Conservation (phyloP, 495 filamentous ascomycete genomes). For the Neurospora sp. region DNA sequence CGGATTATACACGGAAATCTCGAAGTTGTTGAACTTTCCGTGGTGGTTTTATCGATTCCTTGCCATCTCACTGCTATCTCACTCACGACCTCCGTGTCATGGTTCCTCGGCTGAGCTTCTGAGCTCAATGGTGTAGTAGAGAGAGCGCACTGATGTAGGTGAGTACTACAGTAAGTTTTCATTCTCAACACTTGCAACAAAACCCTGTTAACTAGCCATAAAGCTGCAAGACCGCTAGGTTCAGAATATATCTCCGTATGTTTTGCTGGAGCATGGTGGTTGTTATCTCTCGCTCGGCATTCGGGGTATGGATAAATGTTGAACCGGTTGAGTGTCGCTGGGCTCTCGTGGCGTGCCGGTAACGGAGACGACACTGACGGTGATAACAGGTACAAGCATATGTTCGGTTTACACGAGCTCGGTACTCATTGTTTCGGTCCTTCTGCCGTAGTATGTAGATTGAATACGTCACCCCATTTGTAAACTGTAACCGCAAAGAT, state of each 20-base stretch:
- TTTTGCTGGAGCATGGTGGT: neutral
- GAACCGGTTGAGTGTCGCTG: neutral
- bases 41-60: no score
- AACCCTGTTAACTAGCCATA: no score
- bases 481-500: neutral
- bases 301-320: neutral
- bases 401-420: neutral
- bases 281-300: neutral
- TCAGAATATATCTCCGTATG: neutral
- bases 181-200: no score
- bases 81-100: neutral
- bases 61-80: neutral
- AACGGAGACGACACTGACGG: neutral
- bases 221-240: neutral
- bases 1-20: no score
- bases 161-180: no score
- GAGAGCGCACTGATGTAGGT: no score
- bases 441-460: neutral
- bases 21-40: no score
- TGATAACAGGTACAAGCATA: neutral
- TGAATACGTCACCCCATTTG: neutral
- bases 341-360: neutral
- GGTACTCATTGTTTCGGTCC: neutral
- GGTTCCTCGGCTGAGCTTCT: neutral
- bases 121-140: no score